A percentile compares a stretch with the other conserved stretches of the same genome.
Conservation (phyloP, 805 yeast genomes). For the Pichia rugopelliculosa region DNA sequence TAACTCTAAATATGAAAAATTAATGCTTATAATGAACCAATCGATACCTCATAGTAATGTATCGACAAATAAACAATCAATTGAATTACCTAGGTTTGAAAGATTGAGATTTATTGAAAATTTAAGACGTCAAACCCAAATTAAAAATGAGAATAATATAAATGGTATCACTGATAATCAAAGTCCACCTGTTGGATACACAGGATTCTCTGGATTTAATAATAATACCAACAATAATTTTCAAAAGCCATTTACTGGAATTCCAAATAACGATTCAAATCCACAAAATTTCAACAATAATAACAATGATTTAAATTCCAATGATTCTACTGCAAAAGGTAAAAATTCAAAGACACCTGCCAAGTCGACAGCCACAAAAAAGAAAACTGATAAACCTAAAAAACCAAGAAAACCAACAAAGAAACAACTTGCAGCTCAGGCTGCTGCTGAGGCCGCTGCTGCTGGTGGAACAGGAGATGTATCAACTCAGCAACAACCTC, state of each 20-base stretch:
- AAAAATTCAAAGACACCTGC: conserved; percentile 2
- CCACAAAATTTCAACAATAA: neutral
- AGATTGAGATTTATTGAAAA: conserved; percentile 85
- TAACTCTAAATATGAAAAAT: conserved; percentile 79
- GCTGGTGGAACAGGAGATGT: conserved; percentile 24
- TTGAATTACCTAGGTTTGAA: conserved; percentile 42
- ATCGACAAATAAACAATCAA: conserved; percentile 30
- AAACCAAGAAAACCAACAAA: conserved; percentile 28
- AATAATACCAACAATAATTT: neutral
- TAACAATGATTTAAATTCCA: neutral
- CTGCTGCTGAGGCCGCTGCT: conserved; percentile 19
- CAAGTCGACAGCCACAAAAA: conserved; percentile 7
- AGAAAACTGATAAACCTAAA: conserved; percentile 20
- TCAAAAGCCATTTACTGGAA: neutral
- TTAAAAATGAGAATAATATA: conserved; percentile 7
- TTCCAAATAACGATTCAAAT: neutral
- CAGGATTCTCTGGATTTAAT: neutral
- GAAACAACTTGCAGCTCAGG: conserved; percentile 26
- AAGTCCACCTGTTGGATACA: neutral
- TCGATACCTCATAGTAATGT: conserved; percentile 28
- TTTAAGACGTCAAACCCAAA: conserved; percentile 37
- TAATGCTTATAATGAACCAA: conserved; percentile 69
- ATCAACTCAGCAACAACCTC: conserved; percentile 17
- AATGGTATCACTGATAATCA: conserved; percentile 5
- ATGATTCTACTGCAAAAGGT: neutral